Conservation (phyloP, 2,329 filamentous ascomycete species). For the Eutypella sp. region DNA sequence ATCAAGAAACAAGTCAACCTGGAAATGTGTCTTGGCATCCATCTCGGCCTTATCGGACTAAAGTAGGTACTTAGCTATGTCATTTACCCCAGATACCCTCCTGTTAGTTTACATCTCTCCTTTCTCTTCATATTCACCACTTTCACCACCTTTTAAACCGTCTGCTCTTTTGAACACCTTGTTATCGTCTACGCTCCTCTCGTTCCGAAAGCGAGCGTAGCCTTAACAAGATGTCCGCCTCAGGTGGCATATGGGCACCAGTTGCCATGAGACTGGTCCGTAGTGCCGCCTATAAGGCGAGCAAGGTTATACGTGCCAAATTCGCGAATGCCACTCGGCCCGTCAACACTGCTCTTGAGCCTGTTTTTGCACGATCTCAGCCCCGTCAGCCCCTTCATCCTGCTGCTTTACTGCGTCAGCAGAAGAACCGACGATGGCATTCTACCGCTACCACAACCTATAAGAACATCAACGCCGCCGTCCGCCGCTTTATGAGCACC, state of each 20-base stretch:
- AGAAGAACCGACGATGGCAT: constrained; percentile 46
- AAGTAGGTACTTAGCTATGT: background rate
- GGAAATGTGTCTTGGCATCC: background rate
- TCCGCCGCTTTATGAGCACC: constrained; percentile 49
- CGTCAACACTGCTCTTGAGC: constrained; percentile 41
- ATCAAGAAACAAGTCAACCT: too few species aligned
- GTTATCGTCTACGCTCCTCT: constrained; percentile 5
- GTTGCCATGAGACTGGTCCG: constrained; percentile 51
- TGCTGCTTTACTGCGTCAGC: constrained; percentile 43
- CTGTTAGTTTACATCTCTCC: too few species aligned
- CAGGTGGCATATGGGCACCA: constrained; percentile 53
- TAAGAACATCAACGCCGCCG: constrained; percentile 38
- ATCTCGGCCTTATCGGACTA: background rate
- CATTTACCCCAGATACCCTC: too few species aligned
- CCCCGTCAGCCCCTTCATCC: constrained; percentile 50
- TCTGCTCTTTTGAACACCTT: too few species aligned
- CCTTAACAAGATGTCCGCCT: constrained; percentile 45
- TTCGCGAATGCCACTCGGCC: constrained; percentile 40
- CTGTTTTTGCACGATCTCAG: constrained; percentile 37
- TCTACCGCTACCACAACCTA: constrained; percentile 36
- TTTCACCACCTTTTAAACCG: too few species aligned
- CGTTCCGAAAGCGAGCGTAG: constrained; percentile 17
- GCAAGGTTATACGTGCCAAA: constrained; percentile 47
- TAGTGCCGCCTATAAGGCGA: constrained; percentile 46
- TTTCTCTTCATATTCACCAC: constrained; percentile 3